Evolutionary conservation across 345 rosid species (phyloP).

Genomic region (Salix arbutifolia): DNA sequence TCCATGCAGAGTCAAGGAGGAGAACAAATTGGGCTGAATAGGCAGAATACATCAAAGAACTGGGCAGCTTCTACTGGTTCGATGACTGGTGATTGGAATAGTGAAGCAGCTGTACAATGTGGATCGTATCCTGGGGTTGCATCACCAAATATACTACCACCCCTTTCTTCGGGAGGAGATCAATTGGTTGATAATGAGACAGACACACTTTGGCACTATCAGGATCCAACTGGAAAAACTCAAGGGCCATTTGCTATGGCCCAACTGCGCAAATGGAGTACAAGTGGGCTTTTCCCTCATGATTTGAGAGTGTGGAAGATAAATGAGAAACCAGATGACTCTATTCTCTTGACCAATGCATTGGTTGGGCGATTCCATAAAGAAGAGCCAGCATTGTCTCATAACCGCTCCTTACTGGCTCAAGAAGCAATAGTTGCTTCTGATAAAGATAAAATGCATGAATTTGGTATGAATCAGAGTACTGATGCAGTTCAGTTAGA

Average conservation of each 20-base stretch:
- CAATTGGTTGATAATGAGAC: slow-evolving; percentile 45
- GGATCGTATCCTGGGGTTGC: slow-evolving; percentile 26
- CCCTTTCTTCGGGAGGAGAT: slow-evolving; percentile 32
- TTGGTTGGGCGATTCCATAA: slow-evolving; percentile 39
- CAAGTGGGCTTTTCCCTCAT: slow-evolving; percentile 65
- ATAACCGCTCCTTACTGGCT: slow-evolving; percentile 9
- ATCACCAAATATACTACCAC: slow-evolving; percentile 28
- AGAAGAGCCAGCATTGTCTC: slow-evolving; percentile 29
- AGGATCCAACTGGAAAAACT: slow-evolving; percentile 69
- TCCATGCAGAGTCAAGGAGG: slow-evolving; percentile 12
- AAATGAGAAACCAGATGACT: slow-evolving; percentile 53
- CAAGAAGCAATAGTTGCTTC: slow-evolving; percentile 18
- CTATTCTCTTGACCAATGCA: slow-evolving; percentile 74
- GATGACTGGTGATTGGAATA: slow-evolving; percentile 10
- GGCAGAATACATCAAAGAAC: slow-evolving; percentile 23
- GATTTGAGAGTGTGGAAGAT: slow-evolving; percentile 69
- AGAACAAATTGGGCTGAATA: slow-evolving; percentile 13
- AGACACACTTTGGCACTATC: slow-evolving; percentile 70
- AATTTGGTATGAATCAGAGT: slow-evolving; percentile 20
- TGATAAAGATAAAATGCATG: slow-evolving; percentile 23
- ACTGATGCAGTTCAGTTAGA: slow-evolving; percentile 13
- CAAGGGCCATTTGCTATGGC: slow-evolving; percentile 86
- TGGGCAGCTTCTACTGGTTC: slow-evolving; percentile 27
- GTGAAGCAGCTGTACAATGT: slow-evolving; percentile 10
- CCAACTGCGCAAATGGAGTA: slow-evolving; percentile 72